Percentiles rank a stretch among this genome's conserved stretches.
phyloP scores from a whole-genome alignment of 148 eudicot species.

The Polygonum maritimum region DNA sequence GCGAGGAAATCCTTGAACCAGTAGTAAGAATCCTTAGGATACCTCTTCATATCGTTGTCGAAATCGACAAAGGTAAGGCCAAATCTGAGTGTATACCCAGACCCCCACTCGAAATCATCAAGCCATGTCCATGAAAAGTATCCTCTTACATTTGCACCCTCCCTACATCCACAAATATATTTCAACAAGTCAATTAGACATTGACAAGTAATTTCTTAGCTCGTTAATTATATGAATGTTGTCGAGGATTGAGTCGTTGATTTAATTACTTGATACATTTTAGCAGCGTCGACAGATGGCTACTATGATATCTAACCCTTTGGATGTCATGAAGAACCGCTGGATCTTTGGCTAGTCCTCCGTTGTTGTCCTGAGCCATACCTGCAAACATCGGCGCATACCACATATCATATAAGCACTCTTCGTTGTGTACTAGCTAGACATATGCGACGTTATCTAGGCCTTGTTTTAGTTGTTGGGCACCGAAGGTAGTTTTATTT shows the following conservation, averaged over 20 bases:
- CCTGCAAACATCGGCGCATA: background rate
- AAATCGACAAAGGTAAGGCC: conserved; percentile 39
- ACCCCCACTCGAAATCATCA: conserved; percentile 50
- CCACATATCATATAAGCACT: no score
- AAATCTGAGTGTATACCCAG: conserved; percentile 26
- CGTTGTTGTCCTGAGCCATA: background rate
- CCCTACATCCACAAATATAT: conserved; percentile 6
- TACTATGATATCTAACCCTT: conserved; percentile 40
- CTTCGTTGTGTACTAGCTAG: no score
- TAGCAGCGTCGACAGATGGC: conserved; percentile 42
- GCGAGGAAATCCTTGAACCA: background rate
- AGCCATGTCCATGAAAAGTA: conserved; percentile 56
- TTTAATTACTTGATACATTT: conserved; percentile 41
- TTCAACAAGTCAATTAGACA: background rate
- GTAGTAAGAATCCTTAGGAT: background rate
- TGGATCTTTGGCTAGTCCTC: background rate
- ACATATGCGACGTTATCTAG: no score
- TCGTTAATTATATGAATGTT: background rate
- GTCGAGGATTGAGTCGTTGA: background rate
- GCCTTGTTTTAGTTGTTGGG: no score
- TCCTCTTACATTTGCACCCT: conserved; percentile 54
- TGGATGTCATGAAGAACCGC: conserved; percentile 27
- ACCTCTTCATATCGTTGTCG: background rate
- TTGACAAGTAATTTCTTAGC: no score
- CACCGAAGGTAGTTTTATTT: no score